These are phyloP conservation scores for Globisporangium spiculum DNA, from an alignment of 352 stramenopile genomes.

Conservation along the genomic window DNA sequence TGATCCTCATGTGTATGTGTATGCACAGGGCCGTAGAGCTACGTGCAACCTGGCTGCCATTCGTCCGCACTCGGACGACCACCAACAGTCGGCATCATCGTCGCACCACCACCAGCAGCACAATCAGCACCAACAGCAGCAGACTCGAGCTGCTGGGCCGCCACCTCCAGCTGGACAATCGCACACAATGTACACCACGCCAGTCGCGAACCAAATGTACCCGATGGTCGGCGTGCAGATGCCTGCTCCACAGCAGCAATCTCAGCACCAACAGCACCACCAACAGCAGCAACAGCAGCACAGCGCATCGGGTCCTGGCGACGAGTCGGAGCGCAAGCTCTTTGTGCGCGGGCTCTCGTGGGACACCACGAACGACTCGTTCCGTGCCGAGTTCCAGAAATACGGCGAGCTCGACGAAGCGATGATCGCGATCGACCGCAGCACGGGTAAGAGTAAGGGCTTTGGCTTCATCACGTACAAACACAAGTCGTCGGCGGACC, in stretches of 20 bases:
- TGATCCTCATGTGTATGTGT: not conserved
- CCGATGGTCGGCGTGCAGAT: conserved; percentile 21
- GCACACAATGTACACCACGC: conserved; percentile 40
- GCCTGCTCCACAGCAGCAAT: conserved; percentile 11
- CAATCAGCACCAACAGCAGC: conserved; percentile 17
- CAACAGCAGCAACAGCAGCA: conserved; percentile 6
- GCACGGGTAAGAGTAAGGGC: conserved; percentile 63
- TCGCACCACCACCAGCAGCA: conserved; percentile 23
- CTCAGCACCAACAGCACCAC: conserved; percentile 12
- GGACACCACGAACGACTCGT: conserved; percentile 49
- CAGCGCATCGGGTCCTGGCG: not conserved
- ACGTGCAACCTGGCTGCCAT: conserved; percentile 57
- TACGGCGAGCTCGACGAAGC: conserved; percentile 62
- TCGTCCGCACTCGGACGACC: conserved; percentile 34
- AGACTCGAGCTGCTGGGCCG: not conserved
- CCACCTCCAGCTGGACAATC: conserved; percentile 13
- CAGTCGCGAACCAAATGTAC: conserved; percentile 17
- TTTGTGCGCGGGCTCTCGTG: conserved; percentile 59
- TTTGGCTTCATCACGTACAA: conserved; percentile 68
- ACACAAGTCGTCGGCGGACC: conserved; percentile 37
- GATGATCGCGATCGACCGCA: conserved; percentile 42
- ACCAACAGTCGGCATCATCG: conserved; percentile 24
- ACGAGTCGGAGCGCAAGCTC: conserved; percentile 57
- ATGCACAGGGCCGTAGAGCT: conserved; percentile 32
- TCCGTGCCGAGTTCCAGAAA: conserved; percentile 56